Percentiles rank a stretch among this genome's conserved stretches.
Conservation (phyloP, 257 asterid species). For the Przewalskia tangutica region DNA sequence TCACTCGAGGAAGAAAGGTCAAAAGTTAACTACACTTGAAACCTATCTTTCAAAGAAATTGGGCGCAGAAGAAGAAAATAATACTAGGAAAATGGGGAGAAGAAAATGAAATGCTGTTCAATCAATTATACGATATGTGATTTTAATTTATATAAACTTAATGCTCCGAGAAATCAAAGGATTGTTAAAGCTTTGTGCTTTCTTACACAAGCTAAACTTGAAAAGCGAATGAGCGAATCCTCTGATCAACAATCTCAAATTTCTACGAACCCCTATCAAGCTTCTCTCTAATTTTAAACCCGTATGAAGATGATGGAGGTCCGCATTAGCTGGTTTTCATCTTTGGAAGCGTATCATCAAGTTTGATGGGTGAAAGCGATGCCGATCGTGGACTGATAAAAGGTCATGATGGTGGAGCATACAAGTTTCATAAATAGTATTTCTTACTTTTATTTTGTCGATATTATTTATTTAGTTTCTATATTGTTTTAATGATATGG, state of each 20-base stretch:
- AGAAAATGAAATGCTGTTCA: slow-evolving; percentile 16
- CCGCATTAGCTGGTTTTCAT: no score
- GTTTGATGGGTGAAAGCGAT: no score
- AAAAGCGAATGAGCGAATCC: slow-evolving; percentile 4
- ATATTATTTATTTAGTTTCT: no score
- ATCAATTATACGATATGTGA: slow-evolving; percentile 11
- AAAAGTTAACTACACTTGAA: slow-evolving; percentile 25
- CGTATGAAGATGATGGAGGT: no score
- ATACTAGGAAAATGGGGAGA: slow-evolving; percentile 14
- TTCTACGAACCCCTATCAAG: neutral
- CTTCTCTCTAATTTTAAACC: neutral
- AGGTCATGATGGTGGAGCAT: no score
- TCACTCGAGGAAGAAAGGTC: slow-evolving; percentile 19
- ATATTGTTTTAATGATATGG: no score
- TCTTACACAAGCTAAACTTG: slow-evolving; percentile 19
- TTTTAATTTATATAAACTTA: slow-evolving; percentile 10
- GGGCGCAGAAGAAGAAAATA: slow-evolving; percentile 4
- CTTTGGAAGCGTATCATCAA: no score
- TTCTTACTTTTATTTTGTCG: no score
- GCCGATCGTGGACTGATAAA: no score
- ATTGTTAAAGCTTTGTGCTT: slow-evolving; percentile 6
- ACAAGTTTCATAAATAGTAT: no score
- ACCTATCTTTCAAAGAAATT: slow-evolving; percentile 16
- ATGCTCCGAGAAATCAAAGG: slow-evolving; percentile 6
- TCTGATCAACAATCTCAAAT: neutral